phyloP scores from a whole-genome alignment of 2,329 filamentous ascomycete species.

The Aspergillus quadrilineatus region DNA sequence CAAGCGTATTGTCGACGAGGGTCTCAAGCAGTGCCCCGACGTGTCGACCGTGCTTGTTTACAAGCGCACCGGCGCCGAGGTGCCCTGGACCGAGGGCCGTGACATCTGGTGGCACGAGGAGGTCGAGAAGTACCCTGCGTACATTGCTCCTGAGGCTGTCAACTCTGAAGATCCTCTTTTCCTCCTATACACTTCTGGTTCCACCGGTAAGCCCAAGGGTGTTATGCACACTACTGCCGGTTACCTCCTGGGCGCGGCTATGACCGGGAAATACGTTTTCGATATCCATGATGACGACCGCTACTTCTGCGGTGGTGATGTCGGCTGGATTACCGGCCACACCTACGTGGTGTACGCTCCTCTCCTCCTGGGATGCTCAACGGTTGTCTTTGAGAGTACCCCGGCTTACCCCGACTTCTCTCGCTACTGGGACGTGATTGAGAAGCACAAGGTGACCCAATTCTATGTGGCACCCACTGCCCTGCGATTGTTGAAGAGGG shows the following conservation, averaged over 20 bases:
- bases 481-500: slow-evolving; percentile 87
- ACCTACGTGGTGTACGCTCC: slow-evolving; percentile 98
- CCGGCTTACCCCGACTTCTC: slow-evolving; percentile 98
- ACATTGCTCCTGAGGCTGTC: slow-evolving; percentile 85
- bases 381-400: slow-evolving; percentile 96
- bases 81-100: slow-evolving; percentile 84
- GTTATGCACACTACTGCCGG: slow-evolving; percentile 96
- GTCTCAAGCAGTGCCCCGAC: slow-evolving; percentile 90
- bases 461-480: slow-evolving; percentile 98
- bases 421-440: slow-evolving; percentile 97
- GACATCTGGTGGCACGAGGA: slow-evolving; percentile 99
- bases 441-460: slow-evolving; percentile 90
- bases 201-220: slow-evolving; percentile 97
- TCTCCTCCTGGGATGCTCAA: slow-evolving; percentile 85
- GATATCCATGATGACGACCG: slow-evolving; percentile 92
- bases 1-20: slow-evolving; percentile 99
- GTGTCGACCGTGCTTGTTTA: slow-evolving; percentile 84
- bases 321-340: slow-evolving; percentile 98
- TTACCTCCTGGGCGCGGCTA: slow-evolving; percentile 86
- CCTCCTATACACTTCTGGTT: slow-evolving; percentile 95
- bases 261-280: slow-evolving; percentile 97
- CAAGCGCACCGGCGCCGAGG: slow-evolving; percentile 90
- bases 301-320: slow-evolving; percentile 97
- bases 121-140: slow-evolving; percentile 91
- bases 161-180: slow-evolving; percentile 95